These are phyloP conservation scores for Xylaria sp. DNA, from an alignment of 2,329 filamentous ascomycete genomes.

Conservation along the genomic window DNA sequence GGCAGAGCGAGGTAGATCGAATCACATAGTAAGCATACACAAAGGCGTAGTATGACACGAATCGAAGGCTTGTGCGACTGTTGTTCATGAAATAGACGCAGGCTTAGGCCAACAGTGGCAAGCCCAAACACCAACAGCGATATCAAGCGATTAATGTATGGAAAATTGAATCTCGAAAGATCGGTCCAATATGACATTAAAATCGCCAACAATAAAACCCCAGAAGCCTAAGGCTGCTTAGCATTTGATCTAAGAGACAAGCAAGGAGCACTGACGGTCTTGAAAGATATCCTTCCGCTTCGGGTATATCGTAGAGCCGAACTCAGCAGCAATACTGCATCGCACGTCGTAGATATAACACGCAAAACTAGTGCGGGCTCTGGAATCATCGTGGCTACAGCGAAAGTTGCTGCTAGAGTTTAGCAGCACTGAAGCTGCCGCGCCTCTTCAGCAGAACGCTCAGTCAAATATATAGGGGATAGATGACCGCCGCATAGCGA, in stretches of 20 bases:
- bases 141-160: not conserved
- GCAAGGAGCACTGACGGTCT: not conserved
- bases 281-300: not conserved
- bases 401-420: not conserved
- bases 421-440: not conserved
- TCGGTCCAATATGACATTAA: not conserved
- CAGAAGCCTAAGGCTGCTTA: not conserved
- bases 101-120: not conserved
- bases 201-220: not conserved
- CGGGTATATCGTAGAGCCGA: not conserved
- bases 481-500: not conserved
- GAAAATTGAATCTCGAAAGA: not conserved
- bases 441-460: not conserved
- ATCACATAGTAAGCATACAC: conserved; percentile 39
- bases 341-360: not conserved
- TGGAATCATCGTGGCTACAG: not conserved
- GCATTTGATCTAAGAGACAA: not conserved
- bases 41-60: conserved; percentile 42
- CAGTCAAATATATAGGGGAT: not conserved
- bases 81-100: not conserved
- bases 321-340: not conserved
- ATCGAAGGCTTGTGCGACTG: conserved; percentile 28
- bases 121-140: conserved; percentile 5
- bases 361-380: not conserved
- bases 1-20: conserved; percentile 27